Evolutionary conservation across 805 yeast genomes (phyloP), one percentile per base, ranked within the genome.

Genomic region (Cyberlindnera misumaiensis): DNA sequence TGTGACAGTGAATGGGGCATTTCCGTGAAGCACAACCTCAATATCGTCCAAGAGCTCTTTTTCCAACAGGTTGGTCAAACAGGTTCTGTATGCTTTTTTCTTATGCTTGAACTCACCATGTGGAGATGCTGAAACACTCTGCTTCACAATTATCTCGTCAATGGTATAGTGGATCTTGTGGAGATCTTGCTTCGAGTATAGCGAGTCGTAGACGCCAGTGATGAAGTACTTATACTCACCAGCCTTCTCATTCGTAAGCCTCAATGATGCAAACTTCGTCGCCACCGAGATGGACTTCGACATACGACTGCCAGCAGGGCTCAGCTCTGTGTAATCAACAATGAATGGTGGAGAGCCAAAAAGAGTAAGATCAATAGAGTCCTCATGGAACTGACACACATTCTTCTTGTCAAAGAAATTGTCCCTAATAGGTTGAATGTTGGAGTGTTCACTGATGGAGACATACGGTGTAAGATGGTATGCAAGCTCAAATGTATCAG

Each of bases 151-250:
- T 20, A 75, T 55, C 16, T 60, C 62, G 4, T 58, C 52, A 22
- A 58, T 52, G 1, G 32, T 34, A 41, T 64, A 59, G 14, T 45
- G 49, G 28, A 51, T 49, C 38, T 53, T 47, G 10, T 53, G 47
- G 24, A 65, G 41, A 39, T 65, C 66, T 40, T 60, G 58, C 51
- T 52, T 70, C 40, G 65, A 60, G 52, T 85, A 89, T 17, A 75
- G 60, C 0, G 77, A 61, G 55, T 89, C 97, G 45, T 71, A 77
- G 1, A 89, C 63, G 3, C 75, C 77, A 24, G 64, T 72, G 51
- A 89, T 75, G 7, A 57, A 58, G 48, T 84, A 82, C 34, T 66
- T 69, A 55, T 81, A 83, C 12, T 59, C 63, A 3, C 97, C 97
- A 38, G 73, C 53, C 31, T 55, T 53, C n/a, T 55, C 61, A 18